A percentile compares a stretch with the other conserved stretches of the same genome.
phyloP scores from a whole-genome alignment of 2,329 filamentous ascomycete species.

The Colletotrichum caudatum region DNA sequence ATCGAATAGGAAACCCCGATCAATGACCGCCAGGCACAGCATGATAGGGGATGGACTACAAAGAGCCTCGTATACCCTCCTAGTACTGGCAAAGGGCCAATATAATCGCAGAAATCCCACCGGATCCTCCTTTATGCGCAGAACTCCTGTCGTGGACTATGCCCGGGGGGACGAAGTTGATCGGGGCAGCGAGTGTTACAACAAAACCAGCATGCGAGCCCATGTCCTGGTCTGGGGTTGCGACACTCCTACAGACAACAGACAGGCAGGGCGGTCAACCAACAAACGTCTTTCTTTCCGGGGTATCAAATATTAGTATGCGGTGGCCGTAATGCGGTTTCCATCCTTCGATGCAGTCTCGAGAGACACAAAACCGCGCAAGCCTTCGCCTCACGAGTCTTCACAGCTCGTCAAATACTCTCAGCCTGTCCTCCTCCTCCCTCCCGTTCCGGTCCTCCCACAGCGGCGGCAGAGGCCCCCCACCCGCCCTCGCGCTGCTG shows the following conservation, averaged over 20 bases:
- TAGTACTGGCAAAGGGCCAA: neutral
- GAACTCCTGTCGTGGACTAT: neutral
- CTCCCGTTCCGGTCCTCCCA: constrained; percentile 45
- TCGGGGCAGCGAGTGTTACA: neutral
- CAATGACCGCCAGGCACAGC: neutral
- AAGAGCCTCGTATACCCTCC: neutral
- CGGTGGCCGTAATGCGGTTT: neutral
- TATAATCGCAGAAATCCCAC: neutral
- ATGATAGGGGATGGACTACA: neutral
- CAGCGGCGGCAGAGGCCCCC: constrained; percentile 38
- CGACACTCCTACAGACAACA: neutral
- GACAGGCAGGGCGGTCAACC: neutral
- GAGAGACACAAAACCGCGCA: neutral
- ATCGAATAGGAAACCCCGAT: neutral
- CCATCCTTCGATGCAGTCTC: neutral
- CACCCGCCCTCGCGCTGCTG: constrained; percentile 18
- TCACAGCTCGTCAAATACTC: constrained; percentile 62
- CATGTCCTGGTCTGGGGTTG: neutral
- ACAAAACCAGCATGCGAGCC: neutral
- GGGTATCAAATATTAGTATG: constrained; percentile 37
- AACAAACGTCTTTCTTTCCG: neutral
- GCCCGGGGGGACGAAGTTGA: neutral
- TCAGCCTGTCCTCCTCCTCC: constrained; percentile 53
- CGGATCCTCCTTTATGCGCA: neutral
- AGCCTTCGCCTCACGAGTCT: too few species aligned